phyloP scores from a whole-genome alignment of 768 basidiomycete species.

The Tulasnella sp. region DNA sequence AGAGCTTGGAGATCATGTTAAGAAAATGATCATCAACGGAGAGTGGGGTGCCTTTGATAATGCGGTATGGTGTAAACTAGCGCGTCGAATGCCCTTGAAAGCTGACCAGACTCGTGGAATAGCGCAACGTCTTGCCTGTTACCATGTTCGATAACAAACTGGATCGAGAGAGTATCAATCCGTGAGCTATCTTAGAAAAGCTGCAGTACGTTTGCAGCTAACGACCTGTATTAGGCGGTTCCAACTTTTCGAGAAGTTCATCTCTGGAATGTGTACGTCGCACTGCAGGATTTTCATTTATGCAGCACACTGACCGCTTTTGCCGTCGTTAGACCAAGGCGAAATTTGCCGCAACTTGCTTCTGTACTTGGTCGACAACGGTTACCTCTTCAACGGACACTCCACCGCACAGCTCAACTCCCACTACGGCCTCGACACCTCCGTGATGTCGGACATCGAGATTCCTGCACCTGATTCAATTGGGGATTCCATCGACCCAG shows the following conservation, averaged over 20 bases:
- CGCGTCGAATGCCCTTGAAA: not conserved
- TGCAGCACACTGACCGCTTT: not conserved
- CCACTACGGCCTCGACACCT: conserved; percentile 93
- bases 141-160: conserved; percentile 88
- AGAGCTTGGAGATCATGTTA: conserved; percentile 39
- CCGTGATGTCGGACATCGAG: conserved; percentile 80
- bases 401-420: conserved; percentile 65
- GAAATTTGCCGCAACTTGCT: conserved; percentile 85
- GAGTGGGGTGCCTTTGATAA: conserved; percentile 99
- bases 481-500: conserved; percentile 18
- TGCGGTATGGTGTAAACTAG: conserved; percentile 45
- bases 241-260: conserved; percentile 96
- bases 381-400: conserved; percentile 66
- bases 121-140: conserved; percentile 76
- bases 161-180: conserved; percentile 92
- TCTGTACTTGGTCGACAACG: conserved; percentile 37
- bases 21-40: conserved; percentile 86
- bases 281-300: not conserved
- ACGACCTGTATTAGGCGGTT: conserved; percentile 37
- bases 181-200: conserved; percentile 33
- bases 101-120: conserved; percentile 3
- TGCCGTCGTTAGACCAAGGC: conserved; percentile 54
- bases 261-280: conserved; percentile 80
- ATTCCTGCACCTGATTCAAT: conserved; percentile 35
- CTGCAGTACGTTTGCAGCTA: not conserved